phyloP scores from a whole-genome alignment of 257 asterid genomes.

The Schizonepeta tenuifolia region DNA sequence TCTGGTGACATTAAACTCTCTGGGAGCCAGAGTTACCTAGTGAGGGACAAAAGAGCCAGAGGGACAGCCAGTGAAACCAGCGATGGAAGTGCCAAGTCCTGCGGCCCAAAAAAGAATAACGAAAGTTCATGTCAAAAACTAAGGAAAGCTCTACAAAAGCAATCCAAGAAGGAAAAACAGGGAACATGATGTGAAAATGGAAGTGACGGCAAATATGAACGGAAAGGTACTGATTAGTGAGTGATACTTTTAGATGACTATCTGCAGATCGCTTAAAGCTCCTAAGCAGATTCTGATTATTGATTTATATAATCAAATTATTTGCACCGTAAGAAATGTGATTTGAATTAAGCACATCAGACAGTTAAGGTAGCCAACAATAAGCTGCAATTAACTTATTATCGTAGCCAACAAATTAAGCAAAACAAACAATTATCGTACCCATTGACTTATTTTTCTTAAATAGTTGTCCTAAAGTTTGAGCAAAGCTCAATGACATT shows the following conservation, averaged over 20 bases:
- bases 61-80: conserved; percentile 85
- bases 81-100: conserved; percentile 81
- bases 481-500: too few relatives aligned
- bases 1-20: conserved; percentile 15
- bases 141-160: not conserved
- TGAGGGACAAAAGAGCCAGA: conserved; percentile 89
- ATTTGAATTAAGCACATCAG: too few relatives aligned
- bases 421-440: too few relatives aligned
- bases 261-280: too few relatives aligned
- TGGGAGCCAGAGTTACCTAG: conserved; percentile 64
- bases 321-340: too few relatives aligned
- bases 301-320: too few relatives aligned
- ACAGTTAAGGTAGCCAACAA: too few relatives aligned
- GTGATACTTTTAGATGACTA: not conserved
- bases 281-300: too few relatives aligned
- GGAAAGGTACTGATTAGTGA: not conserved
- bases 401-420: too few relatives aligned
- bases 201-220: not conserved
- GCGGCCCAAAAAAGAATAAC: conserved; percentile 35
- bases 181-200: conserved; percentile 1
- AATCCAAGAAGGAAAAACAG: conserved; percentile 11
- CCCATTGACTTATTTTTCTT: too few relatives aligned
- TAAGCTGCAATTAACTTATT: too few relatives aligned
- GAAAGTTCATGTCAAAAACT: not conserved
- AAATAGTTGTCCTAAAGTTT: too few relatives aligned